Percentiles rank a stretch among this genome's conserved stretches.
Conservation (phyloP, 2,329 filamentous ascomycete species). For the Sporothrix euskadiensis region DNA sequence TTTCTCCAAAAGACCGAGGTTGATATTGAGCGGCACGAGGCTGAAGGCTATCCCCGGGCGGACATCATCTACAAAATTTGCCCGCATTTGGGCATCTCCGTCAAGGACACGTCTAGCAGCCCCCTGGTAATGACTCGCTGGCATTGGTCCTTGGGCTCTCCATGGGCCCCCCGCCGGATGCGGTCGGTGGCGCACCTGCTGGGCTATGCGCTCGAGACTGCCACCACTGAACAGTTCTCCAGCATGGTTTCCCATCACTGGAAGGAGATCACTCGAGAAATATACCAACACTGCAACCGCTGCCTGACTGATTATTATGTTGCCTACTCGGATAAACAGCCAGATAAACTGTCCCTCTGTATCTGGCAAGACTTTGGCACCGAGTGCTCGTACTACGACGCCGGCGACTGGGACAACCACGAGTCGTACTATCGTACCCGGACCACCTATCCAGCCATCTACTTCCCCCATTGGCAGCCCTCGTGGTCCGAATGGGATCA, state of each 20-base stretch:
- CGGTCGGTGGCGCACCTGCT: not conserved
- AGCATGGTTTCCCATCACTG: not conserved
- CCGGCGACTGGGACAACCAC: not conserved
- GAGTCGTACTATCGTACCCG: not conserved
- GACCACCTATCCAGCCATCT: not conserved
- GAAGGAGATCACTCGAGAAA: not conserved
- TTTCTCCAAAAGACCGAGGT: not conserved
- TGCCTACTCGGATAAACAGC: not conserved
- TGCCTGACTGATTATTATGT: not conserved
- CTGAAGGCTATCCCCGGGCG: not conserved
- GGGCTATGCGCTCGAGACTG: too few relatives aligned
- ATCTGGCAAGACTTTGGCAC: not conserved
- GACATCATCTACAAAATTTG: not conserved
- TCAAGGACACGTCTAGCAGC: too few relatives aligned
- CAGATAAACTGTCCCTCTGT: not conserved
- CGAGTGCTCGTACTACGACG: not conserved
- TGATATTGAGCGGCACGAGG: not conserved
- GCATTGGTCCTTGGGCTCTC: not conserved
- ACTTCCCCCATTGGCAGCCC: not conserved
- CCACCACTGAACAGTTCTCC: too few relatives aligned
- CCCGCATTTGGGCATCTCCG: not conserved
- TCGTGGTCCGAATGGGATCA: too few relatives aligned
- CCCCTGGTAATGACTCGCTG: not conserved
- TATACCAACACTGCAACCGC: not conserved
- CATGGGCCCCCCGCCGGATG: too few relatives aligned